A percentile compares a stretch with the other conserved stretches of the same genome.
Conservation (phyloP, 768 basidiomycete species). For the Phaeotremella fagi region DNA sequence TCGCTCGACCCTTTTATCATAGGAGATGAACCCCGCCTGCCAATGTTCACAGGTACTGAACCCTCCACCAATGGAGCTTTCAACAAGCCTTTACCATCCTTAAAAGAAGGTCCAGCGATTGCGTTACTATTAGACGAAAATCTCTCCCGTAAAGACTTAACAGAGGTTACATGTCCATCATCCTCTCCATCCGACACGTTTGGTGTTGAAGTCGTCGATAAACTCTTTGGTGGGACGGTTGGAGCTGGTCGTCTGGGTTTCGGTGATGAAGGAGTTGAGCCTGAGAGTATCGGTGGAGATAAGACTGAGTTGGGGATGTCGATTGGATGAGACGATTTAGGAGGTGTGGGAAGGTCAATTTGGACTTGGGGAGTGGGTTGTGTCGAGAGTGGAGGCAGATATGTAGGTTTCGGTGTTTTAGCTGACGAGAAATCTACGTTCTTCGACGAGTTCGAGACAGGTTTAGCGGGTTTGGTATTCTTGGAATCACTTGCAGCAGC, state of each 20-base stretch:
- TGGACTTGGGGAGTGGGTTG: not conserved
- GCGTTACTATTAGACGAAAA: constrained; percentile 8
- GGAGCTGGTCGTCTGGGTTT: constrained; percentile 13
- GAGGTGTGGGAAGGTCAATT: not conserved
- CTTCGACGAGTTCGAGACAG: too few species aligned
- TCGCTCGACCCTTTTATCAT: not conserved
- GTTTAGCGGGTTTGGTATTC: too few species aligned
- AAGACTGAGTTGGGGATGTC: constrained; percentile 5
- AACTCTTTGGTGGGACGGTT: constrained; percentile 7
- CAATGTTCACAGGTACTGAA: too few species aligned
- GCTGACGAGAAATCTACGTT: too few species aligned
- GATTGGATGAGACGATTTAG: not conserved
- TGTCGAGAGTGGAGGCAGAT: constrained; percentile 2
- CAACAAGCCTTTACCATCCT: not conserved
- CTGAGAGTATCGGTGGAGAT: not conserved
- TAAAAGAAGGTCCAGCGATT: not conserved
- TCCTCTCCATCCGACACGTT: constrained; percentile 4
- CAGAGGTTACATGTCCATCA: constrained; percentile 10
- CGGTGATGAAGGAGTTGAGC: too few species aligned
- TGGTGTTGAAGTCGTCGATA: constrained; percentile 1
- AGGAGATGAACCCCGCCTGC: not conserved
- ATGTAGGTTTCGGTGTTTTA: constrained; percentile 1
- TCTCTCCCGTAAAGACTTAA: constrained; percentile 21
- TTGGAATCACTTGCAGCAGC: constrained; percentile 13
- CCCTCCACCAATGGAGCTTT: not conserved